Base-by-base conservation (phyloP, 2,329 filamentous ascomycete species). In the Colletotrichum sp. region DNA sequence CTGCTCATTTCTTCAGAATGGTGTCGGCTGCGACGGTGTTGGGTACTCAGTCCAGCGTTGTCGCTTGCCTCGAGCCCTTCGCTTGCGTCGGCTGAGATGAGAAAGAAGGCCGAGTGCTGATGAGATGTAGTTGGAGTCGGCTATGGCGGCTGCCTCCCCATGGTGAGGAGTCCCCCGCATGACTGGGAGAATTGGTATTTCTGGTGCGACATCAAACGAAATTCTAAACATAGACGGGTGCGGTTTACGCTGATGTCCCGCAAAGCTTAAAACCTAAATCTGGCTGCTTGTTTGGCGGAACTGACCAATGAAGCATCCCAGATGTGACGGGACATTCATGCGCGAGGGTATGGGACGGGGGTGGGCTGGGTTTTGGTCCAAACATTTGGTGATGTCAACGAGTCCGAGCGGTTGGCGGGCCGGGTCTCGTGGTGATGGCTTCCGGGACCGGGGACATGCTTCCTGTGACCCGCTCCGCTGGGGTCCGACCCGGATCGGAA, bases 161-260 rank as follows among this genome's bases (percentile, higher is more conserved):
- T 10, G n/a, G 18, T 36, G 58, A 36, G 58, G 18, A 61, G 58
- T 61, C 58, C 36, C 32, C n/a, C 43, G 30, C 62, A 72, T 36
- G 32, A 32, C 14, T 56, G 30, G 13, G 24, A 18, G 28, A 14
- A 16, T 10, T 14, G 14, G 18, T 12, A n/a, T 13, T n/a, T 26
- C 48, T 61, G 38, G 52, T 59, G 73, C 32, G 69, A 73, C 73
- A 59, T 68, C 58, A 64, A 73, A 30, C 24, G 58, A 73, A 73
- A 75, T 75, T 32, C 56, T 75, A 69, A 73, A 73, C 56, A 59
- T 64, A 65, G 69, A 10, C 16, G 56, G 7, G 14, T 32, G 5
- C 30, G 13, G n/a, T 62, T 16, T 38, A 48, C 55, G 62, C 73
- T 64, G 21, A 58, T 69, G 26, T 32, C n/a, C 30, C 58, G 28